phyloP scores from a whole-genome alignment of 75 land plant genomes.

The Pinus albicaulis region DNA sequence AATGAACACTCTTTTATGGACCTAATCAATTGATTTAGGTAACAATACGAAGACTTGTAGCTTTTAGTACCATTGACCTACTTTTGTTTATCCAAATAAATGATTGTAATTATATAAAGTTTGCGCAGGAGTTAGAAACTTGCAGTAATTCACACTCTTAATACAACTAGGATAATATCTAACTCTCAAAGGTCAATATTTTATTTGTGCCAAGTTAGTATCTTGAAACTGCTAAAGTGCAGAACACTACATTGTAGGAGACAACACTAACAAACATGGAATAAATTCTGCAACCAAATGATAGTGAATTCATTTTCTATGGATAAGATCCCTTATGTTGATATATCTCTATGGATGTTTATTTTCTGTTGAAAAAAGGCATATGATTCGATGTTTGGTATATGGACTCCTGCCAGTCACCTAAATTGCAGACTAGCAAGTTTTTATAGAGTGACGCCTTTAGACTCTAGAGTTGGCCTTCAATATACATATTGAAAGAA shows the following conservation, averaged over 20 bases:
- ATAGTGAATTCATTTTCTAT: background rate
- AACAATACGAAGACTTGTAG: background rate
- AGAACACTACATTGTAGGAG: background rate
- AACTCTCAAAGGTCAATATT: background rate
- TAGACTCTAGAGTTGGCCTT: background rate
- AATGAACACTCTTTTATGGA: too few species aligned
- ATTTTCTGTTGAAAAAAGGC: background rate
- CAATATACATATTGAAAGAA: background rate
- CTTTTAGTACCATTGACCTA: background rate
- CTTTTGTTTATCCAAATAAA: background rate
- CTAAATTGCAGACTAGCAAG: background rate
- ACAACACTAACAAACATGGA: too few species aligned
- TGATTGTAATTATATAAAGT: too few species aligned
- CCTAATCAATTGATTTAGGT: too few species aligned
- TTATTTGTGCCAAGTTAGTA: background rate
- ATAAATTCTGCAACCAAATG: background rate
- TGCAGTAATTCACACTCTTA: too few species aligned
- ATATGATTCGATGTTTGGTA: background rate
- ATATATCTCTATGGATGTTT: background rate
- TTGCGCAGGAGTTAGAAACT: too few species aligned
- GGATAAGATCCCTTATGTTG: background rate
- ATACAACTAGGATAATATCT: too few species aligned
- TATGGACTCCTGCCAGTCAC: background rate
- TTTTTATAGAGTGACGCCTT: background rate
- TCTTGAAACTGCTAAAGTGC: background rate